Base-by-base conservation (phyloP, 495 filamentous ascomycete genomes). In the Aspergillus steynii region DNA sequence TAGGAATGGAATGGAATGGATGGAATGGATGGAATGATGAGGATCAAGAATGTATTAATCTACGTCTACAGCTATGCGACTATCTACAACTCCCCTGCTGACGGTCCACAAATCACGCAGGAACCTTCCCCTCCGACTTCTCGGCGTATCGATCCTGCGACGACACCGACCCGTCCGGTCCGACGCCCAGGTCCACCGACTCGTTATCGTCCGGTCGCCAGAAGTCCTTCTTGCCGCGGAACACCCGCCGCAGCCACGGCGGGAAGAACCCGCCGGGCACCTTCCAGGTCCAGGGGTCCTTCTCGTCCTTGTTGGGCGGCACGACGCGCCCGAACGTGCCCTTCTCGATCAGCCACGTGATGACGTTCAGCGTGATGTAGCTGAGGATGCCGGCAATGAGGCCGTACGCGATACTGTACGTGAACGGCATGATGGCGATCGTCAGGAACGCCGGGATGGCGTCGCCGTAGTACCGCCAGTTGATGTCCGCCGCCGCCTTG, bases 391-490 rank as follows among this genome's bases (percentile, higher is more conserved):
- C 90, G 3, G 88, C 89, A 58, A 93, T 90, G 31, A 92, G 80
- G 27, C 90, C 90, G 68, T 93, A 88, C 15, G 89, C 88, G 65
- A 92, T 92, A 50, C 85, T 90, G 71, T 90, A 91, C 26, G 89
- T 92, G 76, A 93, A 93, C n/a, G 90, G 90, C 90, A 94, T 93
- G 66, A 90, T 73, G 65, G 85, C 83, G 61, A 94, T 88, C 29
- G 90, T 92, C 32, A 93, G 70, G 73, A 94, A 93, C 1, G 90
- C 90, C 0, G 90, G 90, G 32, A 93, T 79, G 28, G 88, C 85
- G 72, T 94, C 90, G 53, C 88, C 89, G 37, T 86, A 73, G 76
- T 94, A 94, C 9, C 77, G 75, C 90, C 90, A 93, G 80, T 94
- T 94, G 78, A 94, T 93, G 60, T 93, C 88, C 28, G 81, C 82